These are phyloP conservation scores for Trichopus zeylanicus DNA, from an alignment of 116 monocot genomes.

Conservation along the genomic window DNA sequence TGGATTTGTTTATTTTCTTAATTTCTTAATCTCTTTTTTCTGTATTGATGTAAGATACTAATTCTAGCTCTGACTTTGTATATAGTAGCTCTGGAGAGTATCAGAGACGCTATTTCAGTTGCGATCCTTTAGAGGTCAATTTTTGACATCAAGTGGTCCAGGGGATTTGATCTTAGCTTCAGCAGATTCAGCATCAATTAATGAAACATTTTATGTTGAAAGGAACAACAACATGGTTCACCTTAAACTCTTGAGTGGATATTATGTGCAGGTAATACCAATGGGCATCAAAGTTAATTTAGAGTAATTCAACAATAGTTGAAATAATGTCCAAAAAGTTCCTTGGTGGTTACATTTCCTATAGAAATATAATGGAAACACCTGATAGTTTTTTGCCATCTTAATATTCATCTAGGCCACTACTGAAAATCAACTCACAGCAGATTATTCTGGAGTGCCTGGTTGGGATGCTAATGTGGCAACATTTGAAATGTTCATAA, in stretches of 20 bases:
- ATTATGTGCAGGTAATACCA: conserved; percentile 53
- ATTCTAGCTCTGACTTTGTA: neutral
- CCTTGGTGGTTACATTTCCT: too few species aligned
- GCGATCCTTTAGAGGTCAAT: conserved; percentile 55
- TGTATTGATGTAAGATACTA: neutral
- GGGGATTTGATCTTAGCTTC: conserved; percentile 39
- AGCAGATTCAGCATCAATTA: conserved; percentile 26
- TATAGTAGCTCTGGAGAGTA: conserved; percentile 76
- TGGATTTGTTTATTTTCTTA: too few species aligned
- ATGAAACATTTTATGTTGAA: conserved; percentile 55
- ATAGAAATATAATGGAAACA: too few species aligned
- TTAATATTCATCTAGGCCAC: conserved; percentile 33
- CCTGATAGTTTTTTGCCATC: too few species aligned
- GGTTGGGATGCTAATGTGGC: conserved; percentile 67
- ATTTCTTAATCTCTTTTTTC: neutral
- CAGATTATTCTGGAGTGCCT: conserved; percentile 45
- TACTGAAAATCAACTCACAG: conserved; percentile 38
- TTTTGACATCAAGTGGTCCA: conserved; percentile 39
- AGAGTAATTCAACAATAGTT: neutral
- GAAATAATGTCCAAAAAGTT: too few species aligned
- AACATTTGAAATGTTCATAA: conserved; percentile 69
- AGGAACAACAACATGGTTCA: conserved; percentile 56
- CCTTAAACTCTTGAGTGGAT: conserved; percentile 47
- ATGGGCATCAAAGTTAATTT: neutral
- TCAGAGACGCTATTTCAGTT: conserved; percentile 56